Evolutionary conservation across 768 basidiomycete species (phyloP), one percentile per base, ranked within the genome.

Genomic region (Rhizopogon vesiculosus): DNA sequence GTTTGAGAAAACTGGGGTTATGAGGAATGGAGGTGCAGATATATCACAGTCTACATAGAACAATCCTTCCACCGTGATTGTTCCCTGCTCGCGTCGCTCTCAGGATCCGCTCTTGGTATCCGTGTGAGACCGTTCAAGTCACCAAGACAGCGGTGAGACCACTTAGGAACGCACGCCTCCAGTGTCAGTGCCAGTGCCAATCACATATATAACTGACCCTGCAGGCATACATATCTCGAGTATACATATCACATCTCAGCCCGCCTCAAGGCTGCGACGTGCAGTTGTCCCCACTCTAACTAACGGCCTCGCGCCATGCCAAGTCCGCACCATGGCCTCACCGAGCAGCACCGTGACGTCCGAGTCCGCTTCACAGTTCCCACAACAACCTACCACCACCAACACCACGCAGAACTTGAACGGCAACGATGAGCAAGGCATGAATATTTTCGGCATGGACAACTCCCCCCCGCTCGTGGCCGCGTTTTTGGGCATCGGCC

Each of bases 391-490:
- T 15, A 18, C 42, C 15, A 15, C 51, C 28, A 52, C 45, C 40
- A 9, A 49, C 29, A 48, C 58, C 42, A 42, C 48, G 4, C 25
- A 60, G 8, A 33, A 57, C 3, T n/a, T 25, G 4, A 25, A 45
- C n/a, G 16, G 50, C 29, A 29, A 18, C n/a, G 29, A n/a, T 38
- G 10, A 41, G 19, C 53, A 7, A 13, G 25, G 7, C 41, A 43
- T 44, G 19, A 39, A 4, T 25, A 28, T 67, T 42, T 69, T 75
- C 58, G 61, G 71, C n/a, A 61, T 72, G 1, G 60, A 60, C 1
- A 72, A 70, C 10, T 82, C 81, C 0, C 79, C 82, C 0, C 80
- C 81, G 6, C 72, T 86, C 59, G 79, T 87, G 45, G 73, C 85
- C 39, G 82, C 79, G 2, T 82, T 85, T 62, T 68, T 87, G 25